phyloP scores from a whole-genome alignment of 2,329 filamentous ascomycete genomes.

The Ascochyta fabae region DNA sequence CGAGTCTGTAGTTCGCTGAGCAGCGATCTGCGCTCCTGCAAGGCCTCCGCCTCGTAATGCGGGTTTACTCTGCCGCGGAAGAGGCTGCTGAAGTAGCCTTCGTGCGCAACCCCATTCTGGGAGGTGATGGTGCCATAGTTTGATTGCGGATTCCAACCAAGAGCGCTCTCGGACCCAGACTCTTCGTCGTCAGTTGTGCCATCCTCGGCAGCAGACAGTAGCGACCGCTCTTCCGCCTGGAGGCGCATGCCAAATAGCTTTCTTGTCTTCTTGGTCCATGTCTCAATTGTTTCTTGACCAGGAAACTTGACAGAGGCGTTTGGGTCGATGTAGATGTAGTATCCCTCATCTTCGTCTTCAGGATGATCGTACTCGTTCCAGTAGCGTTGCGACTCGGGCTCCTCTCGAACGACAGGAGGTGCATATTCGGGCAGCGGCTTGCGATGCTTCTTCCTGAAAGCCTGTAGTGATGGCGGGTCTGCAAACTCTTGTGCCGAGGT shows the following conservation, averaged over 20 bases:
- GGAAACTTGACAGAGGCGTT: constrained; percentile 67
- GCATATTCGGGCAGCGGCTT: constrained; percentile 39
- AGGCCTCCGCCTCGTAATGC: constrained; percentile 53
- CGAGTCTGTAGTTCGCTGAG: constrained; percentile 39
- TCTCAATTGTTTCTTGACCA: constrained; percentile 66
- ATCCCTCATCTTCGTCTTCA: constrained; percentile 66
- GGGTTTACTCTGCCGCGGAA: constrained; percentile 37
- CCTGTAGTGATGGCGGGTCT: constrained; percentile 49
- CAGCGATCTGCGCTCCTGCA: constrained; percentile 57
- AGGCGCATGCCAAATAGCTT: constrained; percentile 33
- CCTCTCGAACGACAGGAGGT: constrained; percentile 26
- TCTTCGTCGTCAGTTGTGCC: constrained; percentile 60
- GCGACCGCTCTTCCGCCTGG: constrained; percentile 30
- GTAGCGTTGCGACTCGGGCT: constrained; percentile 55
- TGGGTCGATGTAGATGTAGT: constrained; percentile 79
- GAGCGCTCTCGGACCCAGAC: constrained; percentile 50
- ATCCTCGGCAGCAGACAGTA: constrained; percentile 50
- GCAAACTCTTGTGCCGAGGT: constrained; percentile 46
- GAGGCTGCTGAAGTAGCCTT: constrained; percentile 42
- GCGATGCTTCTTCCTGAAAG: constrained; percentile 53
- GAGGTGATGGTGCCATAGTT: constrained; percentile 56
- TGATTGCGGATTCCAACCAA: constrained; percentile 47
- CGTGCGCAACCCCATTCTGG: constrained; percentile 8
- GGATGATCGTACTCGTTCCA: constrained; percentile 91
- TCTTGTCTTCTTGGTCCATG: constrained; percentile 31